These are phyloP conservation scores for Leccinum sublutescens DNA, from an alignment of 768 basidiomycete genomes.

Conservation along the genomic window DNA sequence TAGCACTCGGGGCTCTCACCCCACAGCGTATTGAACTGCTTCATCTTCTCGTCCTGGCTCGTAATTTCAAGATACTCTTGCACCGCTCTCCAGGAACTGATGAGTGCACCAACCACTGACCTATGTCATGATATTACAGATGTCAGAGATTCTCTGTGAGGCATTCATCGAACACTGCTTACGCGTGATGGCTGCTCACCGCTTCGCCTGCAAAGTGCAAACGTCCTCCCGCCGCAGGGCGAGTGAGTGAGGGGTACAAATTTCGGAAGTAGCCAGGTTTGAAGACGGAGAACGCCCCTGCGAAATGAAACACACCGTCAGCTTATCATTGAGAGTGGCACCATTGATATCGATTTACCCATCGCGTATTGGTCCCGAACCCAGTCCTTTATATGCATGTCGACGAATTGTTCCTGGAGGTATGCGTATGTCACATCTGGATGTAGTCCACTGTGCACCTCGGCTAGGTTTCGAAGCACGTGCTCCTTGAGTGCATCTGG, in stretches of 20 bases:
- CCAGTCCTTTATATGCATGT: constrained; percentile 36
- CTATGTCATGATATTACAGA: constrained; percentile 9
- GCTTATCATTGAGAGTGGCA: not conserved
- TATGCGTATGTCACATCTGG: constrained; percentile 4
- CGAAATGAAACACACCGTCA: not conserved
- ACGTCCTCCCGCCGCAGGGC: constrained; percentile 23
- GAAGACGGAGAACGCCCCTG: constrained; percentile 40
- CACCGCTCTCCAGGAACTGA: constrained; percentile 37
- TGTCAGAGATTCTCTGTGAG: not conserved
- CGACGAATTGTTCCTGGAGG: constrained; percentile 2
- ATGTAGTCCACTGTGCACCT: not conserved
- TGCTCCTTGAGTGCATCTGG: not conserved
- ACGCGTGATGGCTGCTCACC: constrained; percentile 38
- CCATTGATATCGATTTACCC: constrained; percentile 34
- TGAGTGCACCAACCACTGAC: constrained; percentile 40
- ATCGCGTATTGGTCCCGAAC: constrained; percentile 29
- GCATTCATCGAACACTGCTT: constrained; percentile 9
- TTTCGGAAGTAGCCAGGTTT: constrained; percentile 37
- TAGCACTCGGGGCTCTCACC: constrained; percentile 31
- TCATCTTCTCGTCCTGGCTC: constrained; percentile 6
- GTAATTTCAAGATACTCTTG: constrained; percentile 21
- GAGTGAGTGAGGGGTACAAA: constrained; percentile 30
- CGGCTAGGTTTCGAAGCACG: constrained; percentile 2
- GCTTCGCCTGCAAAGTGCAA: constrained; percentile 15
- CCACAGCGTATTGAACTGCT: constrained; percentile 26